These are phyloP conservation scores for Stramenopiles sp. DNA, from an alignment of 352 stramenopile species.

Conservation along the genomic window DNA sequence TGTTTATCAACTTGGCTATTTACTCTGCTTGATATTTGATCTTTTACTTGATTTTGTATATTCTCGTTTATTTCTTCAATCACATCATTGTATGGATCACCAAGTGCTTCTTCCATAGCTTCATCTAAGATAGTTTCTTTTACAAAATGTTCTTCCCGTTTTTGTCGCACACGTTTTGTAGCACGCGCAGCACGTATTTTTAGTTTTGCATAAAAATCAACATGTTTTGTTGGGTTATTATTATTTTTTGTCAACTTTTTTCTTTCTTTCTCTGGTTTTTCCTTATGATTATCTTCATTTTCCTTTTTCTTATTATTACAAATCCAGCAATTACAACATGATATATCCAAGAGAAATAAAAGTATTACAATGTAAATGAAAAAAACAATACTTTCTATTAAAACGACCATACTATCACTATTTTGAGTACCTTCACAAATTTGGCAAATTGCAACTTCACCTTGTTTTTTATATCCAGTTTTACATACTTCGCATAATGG, in stretches of 20 bases:
- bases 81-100: too few species aligned
- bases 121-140: not conserved
- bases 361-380: not conserved
- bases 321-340: not conserved
- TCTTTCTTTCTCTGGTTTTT: not conserved
- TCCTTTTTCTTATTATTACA: not conserved
- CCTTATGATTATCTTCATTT: not conserved
- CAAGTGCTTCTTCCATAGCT: not conserved
- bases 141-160: not conserved
- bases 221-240: not conserved
- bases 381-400: not conserved
- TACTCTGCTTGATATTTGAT: not conserved
- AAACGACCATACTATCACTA: not conserved
- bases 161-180: not conserved
- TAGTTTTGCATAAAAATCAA: not conserved
- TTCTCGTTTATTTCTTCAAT: too few species aligned
- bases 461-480: not conserved
- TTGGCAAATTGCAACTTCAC: not conserved
- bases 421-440: not conserved
- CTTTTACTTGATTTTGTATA: too few species aligned
- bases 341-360: not conserved
- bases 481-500: constrained; percentile 2
- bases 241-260: too few species aligned
- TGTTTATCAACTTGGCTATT: not conserved
- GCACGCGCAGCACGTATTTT: not conserved